Conservation (phyloP, 805 yeast genomes). For the Metschnikowia aberdeeniae region DNA sequence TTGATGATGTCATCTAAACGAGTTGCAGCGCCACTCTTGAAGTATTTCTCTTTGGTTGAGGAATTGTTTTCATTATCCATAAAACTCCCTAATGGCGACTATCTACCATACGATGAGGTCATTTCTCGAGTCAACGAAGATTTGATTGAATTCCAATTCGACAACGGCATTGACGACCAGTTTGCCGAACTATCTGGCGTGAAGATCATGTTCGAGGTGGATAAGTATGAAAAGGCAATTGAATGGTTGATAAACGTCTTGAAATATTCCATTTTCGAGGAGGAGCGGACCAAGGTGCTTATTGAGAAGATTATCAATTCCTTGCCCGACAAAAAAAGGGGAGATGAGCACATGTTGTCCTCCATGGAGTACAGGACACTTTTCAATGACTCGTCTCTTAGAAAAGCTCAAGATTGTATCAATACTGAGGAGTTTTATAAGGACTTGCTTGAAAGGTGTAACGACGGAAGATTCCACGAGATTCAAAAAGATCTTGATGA, state of each 20-base stretch:
- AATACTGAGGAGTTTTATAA: slow-evolving; percentile 56
- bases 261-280: slow-evolving; percentile 67
- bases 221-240: slow-evolving; percentile 64
- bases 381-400: slow-evolving; percentile 57
- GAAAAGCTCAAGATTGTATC: slow-evolving; percentile 63
- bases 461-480: slow-evolving; percentile 47
- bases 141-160: slow-evolving; percentile 55
- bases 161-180: slow-evolving; percentile 53
- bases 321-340: slow-evolving; percentile 60
- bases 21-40: slow-evolving; percentile 51
- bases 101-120: slow-evolving; percentile 70
- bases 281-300: slow-evolving; percentile 61
- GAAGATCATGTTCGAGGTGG: slow-evolving; percentile 54
- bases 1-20: slow-evolving; percentile 54
- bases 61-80: slow-evolving; percentile 74
- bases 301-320: slow-evolving; percentile 58
- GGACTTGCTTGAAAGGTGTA: slow-evolving; percentile 41
- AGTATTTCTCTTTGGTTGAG: slow-evolving; percentile 59
- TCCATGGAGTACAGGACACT: slow-evolving; percentile 55
- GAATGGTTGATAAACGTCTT: slow-evolving; percentile 71
- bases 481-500: slow-evolving; percentile 49
- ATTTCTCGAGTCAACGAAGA: slow-evolving; percentile 69
- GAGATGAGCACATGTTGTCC: slow-evolving; percentile 59
- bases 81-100: slow-evolving; percentile 53
- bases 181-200: slow-evolving; percentile 66